phyloP scores from a whole-genome alignment of 768 basidiomycete genomes.

The Mycena latifolia region DNA sequence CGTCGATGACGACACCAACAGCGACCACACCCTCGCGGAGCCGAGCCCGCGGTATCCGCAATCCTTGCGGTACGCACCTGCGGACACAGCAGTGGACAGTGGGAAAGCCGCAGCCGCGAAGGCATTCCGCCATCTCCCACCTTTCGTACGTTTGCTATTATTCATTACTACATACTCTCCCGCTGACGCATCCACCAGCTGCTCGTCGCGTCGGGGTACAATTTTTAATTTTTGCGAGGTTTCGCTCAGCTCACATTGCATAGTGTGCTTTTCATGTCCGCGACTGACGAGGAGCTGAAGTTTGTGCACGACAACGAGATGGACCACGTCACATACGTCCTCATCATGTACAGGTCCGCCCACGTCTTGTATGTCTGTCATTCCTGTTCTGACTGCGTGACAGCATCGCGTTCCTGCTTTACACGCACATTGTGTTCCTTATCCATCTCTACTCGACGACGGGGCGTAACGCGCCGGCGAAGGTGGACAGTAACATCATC shows the following conservation, averaged over 20 bases:
- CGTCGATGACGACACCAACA: constrained; percentile 64
- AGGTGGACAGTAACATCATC: constrained; percentile 49
- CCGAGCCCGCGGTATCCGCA: constrained; percentile 31
- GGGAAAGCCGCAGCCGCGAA: constrained; percentile 56
- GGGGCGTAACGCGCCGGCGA: constrained; percentile 63
- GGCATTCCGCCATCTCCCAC: constrained; percentile 89
- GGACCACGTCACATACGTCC: constrained; percentile 92
- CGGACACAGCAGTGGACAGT: constrained; percentile 35
- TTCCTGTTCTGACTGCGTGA: constrained; percentile 1
- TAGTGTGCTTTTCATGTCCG: constrained; percentile 89
- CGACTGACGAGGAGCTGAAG: constrained; percentile 90
- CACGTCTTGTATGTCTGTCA: background rate
- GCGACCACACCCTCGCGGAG: constrained; percentile 76
- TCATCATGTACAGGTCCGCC: constrained; percentile 84
- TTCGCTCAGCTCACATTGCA: constrained; percentile 39
- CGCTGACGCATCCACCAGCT: constrained; percentile 56
- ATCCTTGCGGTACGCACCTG: constrained; percentile 31
- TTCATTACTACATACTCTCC: background rate
- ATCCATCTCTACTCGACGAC: constrained; percentile 76
- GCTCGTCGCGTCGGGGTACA: constrained; percentile 79
- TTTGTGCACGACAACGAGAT: constrained; percentile 79
- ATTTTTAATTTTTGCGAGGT: background rate
- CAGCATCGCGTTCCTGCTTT: constrained; percentile 83
- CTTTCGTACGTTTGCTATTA: constrained; percentile 73
- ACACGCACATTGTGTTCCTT: constrained; percentile 78